These are phyloP conservation scores for Cyberlindnera americana DNA, from an alignment of 805 yeast species.

Conservation along the genomic window DNA sequence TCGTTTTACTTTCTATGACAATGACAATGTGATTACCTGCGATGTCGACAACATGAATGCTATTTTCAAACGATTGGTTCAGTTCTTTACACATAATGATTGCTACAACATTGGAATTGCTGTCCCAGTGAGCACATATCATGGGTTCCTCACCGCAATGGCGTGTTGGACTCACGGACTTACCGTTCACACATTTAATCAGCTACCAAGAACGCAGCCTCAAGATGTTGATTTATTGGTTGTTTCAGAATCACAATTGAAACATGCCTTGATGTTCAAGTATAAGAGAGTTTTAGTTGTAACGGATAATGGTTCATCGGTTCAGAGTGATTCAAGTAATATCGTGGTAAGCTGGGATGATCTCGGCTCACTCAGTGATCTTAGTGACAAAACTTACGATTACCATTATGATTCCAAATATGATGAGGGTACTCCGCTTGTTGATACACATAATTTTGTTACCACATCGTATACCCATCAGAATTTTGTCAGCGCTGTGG, in stretches of 20 bases:
- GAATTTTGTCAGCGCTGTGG: slow-evolving; percentile 49
- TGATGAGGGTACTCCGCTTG: slow-evolving; percentile 31
- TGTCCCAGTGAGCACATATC: slow-evolving; percentile 28
- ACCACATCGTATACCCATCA: slow-evolving; percentile 44
- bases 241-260: slow-evolving; percentile 26
- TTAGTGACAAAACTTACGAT: slow-evolving; percentile 12
- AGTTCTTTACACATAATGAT: slow-evolving; percentile 19
- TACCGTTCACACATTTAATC: slow-evolving; percentile 38
- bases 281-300: slow-evolving; percentile 33
- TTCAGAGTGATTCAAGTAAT: not conserved
- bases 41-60: slow-evolving; percentile 29
- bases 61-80: slow-evolving; percentile 25
- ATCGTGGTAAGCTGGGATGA: slow-evolving; percentile 28
- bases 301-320: slow-evolving; percentile 15
- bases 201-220: slow-evolving; percentile 28
- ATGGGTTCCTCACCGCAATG: slow-evolving; percentile 37
- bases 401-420: slow-evolving; percentile 30
- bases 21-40: slow-evolving; percentile 16
- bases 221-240: slow-evolving; percentile 31
- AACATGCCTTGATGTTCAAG: slow-evolving; percentile 25
- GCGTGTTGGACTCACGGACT: slow-evolving; percentile 43
- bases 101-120: slow-evolving; percentile 29
- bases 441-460: slow-evolving; percentile 31
- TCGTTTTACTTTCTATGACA: slow-evolving; percentile 27
- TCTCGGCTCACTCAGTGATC: slow-evolving; percentile 12